These are phyloP conservation scores for Penicillium sp. DNA, from an alignment of 2,329 filamentous ascomycete species.

Conservation along the genomic window DNA sequence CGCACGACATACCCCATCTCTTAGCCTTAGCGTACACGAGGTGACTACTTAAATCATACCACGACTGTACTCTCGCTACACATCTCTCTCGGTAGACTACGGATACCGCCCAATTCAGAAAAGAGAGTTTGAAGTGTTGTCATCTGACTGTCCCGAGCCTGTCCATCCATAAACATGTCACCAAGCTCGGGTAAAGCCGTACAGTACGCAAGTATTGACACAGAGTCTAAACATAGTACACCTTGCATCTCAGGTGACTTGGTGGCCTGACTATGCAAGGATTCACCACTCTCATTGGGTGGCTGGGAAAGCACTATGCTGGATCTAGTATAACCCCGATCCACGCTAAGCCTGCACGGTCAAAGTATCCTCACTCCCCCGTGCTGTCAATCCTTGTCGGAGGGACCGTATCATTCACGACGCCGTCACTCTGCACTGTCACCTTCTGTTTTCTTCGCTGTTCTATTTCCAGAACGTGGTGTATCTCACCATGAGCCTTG, in stretches of 20 bases:
- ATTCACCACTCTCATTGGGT: slow-evolving; percentile 17
- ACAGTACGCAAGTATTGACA: neutral
- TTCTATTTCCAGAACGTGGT: slow-evolving; percentile 8
- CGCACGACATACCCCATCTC: neutral
- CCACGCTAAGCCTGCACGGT: neutral
- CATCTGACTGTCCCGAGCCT: neutral
- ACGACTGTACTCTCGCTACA: slow-evolving; percentile 9
- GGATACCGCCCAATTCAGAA: neutral
- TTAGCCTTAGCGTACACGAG: slow-evolving; percentile 6
- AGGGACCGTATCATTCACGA: slow-evolving; percentile 12
- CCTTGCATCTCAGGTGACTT: slow-evolving; percentile 25
- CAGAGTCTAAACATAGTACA: slow-evolving; percentile 22
- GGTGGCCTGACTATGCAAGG: slow-evolving; percentile 25
- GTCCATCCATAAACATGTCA: too few species aligned
- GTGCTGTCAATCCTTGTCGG: slow-evolving; percentile 1
- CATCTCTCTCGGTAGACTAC: neutral
- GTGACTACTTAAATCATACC: neutral
- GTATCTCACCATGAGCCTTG: neutral
- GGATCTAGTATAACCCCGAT: neutral
- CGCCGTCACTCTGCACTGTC: slow-evolving; percentile 31
- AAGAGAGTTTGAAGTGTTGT: neutral
- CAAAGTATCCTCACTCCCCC: neutral
- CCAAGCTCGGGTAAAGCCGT: neutral
- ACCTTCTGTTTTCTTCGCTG: slow-evolving; percentile 15
- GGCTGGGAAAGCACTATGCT: neutral